Percentiles rank a stretch among this genome's conserved stretches.
These are phyloP conservation scores for Athelia sp. DNA, from an alignment of 1,284 basidiomycete species.

Conservation along the genomic window DNA sequence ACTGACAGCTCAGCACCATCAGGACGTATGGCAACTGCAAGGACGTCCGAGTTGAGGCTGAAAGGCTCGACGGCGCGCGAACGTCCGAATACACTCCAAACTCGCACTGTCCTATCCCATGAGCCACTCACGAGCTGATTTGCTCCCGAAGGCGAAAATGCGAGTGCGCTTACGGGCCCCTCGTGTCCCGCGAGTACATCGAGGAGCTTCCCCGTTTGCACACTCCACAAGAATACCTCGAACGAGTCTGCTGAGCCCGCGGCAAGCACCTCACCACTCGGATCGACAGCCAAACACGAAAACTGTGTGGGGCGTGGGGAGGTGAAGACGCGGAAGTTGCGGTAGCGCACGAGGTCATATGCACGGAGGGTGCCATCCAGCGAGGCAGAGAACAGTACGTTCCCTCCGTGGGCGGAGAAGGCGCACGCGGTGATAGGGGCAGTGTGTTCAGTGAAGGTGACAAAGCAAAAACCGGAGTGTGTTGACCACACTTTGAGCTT, in stretches of 20 bases:
- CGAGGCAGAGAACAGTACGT: slow-evolving; percentile 93
- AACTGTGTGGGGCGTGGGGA: slow-evolving; percentile 97
- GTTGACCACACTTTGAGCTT: slow-evolving; percentile 99
- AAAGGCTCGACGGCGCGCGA: slow-evolving; percentile 87
- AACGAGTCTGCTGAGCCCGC: slow-evolving; percentile 95
- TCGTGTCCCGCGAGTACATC: slow-evolving; percentile 94
- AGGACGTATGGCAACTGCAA: slow-evolving; percentile 87
- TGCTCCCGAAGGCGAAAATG: slow-evolving; percentile 83
- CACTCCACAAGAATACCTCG: slow-evolving; percentile 97
- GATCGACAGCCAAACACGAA: slow-evolving; percentile 92
- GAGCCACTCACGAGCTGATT: slow-evolving; percentile 92
- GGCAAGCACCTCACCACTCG: slow-evolving; percentile 93
- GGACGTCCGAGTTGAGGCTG: slow-evolving; percentile 78
- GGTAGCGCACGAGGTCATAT: slow-evolving; percentile 94
- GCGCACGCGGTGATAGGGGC: slow-evolving; percentile 86
- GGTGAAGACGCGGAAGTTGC: slow-evolving; percentile 98
- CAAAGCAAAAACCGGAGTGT: slow-evolving; percentile 92
- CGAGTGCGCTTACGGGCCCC: slow-evolving; percentile 84
- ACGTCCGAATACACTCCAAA: slow-evolving; percentile 96
- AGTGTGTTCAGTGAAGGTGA: slow-evolving; percentile 94
- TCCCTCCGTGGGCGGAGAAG: slow-evolving; percentile 91
- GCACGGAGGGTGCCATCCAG: slow-evolving; percentile 97
- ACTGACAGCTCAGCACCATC: slow-evolving; percentile 91
- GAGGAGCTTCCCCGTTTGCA: slow-evolving; percentile 95
- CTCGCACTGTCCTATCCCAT: slow-evolving; percentile 89